Base-by-base conservation (phyloP, 148 eudicot genomes). In the Nepenthes gracilis region DNA sequence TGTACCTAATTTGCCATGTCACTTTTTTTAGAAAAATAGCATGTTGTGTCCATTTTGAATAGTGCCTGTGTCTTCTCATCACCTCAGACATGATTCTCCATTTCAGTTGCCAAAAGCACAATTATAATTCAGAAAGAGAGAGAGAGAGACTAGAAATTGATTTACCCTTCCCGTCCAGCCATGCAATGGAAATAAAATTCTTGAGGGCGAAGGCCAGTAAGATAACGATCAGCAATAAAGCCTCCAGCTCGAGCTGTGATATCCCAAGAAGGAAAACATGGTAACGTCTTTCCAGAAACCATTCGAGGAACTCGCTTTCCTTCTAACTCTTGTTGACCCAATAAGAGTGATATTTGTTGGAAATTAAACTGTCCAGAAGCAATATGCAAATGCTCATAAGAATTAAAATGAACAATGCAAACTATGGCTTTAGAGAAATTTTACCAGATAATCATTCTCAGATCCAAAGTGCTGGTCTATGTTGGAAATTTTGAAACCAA, bases 131-230 rank as follows among this genome's bases (percentile, higher is more conserved):
- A 51, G 9, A 43, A 40, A 33, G 23, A 23, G 23, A 23, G 23
- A 23, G 3, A 1, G 45, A 37, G 64, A n/a, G 45, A 40, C 14
- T 5, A 23, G 7, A 48, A 53, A 58, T 66, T 23, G 14, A 5
- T 61, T 74, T 84, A 93, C 98, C 99, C 99, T 81, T 93, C 99
- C 72, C 99, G 96, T 59, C 99, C 99, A 73, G 96, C 99, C 99
- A 93, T 93, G 78, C 99, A 93, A 67, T 93, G 99, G 64, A 93
- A 93, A 66, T 86, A 93, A 64, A 86, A 93, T 67, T 93, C 99
- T 64, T 88, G 95, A 34, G 96, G 95, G 35, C 89, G 91, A 61
- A 93, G 95, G 49, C 99, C 99, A 47, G 87, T 78, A 50, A 93
- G 95, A 72, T 84, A 93, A 63, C 99, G 99, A 75, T 93, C 96